Evolutionary conservation across 1,284 basidiomycete species (phyloP).

Genomic region (Irpex sp.): DNA sequence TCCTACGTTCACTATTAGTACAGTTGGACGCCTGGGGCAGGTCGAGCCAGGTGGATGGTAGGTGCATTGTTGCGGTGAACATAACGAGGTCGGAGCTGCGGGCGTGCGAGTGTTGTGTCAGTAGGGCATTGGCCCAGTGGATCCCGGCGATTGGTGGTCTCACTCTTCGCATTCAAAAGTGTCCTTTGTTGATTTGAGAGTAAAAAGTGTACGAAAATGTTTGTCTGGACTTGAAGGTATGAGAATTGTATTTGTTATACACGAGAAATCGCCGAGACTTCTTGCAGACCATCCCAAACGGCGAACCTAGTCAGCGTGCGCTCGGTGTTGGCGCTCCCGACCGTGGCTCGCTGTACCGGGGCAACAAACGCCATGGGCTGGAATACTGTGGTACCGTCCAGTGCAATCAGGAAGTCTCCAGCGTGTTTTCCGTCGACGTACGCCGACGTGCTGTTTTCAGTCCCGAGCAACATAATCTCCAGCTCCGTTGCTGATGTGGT

Average conservation of each 20-base stretch:
- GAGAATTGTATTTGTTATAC: background rate
- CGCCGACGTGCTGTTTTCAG: constrained; percentile 18
- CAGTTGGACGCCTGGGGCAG: constrained; percentile 1
- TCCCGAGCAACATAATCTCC: constrained; percentile 21
- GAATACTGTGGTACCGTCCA: constrained; percentile 18
- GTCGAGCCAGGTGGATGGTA: constrained; percentile 2
- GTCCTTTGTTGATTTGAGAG: background rate
- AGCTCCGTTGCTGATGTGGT: background rate
- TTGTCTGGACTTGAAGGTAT: background rate
- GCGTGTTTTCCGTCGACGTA: constrained; percentile 21
- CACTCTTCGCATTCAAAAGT: background rate
- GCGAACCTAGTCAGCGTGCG: constrained; percentile 10
- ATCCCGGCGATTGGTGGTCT: background rate
- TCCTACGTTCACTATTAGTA: constrained; percentile 4
- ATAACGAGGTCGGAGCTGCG: background rate
- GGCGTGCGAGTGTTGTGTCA: background rate
- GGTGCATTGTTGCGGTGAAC: background rate
- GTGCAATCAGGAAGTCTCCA: constrained; percentile 20
- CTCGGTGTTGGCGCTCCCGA: constrained; percentile 1
- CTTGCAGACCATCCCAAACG: constrained; percentile 20
- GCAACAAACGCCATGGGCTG: constrained; percentile 26
- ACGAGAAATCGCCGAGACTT: constrained; percentile 2
- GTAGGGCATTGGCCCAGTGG: background rate
- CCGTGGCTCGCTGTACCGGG: constrained; percentile 16
- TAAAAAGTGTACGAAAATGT: background rate